Evolutionary conservation across 768 basidiomycete genomes (phyloP), one percentile per base, ranked within the genome.

Genomic region (Auriscalpium vulgare): DNA sequence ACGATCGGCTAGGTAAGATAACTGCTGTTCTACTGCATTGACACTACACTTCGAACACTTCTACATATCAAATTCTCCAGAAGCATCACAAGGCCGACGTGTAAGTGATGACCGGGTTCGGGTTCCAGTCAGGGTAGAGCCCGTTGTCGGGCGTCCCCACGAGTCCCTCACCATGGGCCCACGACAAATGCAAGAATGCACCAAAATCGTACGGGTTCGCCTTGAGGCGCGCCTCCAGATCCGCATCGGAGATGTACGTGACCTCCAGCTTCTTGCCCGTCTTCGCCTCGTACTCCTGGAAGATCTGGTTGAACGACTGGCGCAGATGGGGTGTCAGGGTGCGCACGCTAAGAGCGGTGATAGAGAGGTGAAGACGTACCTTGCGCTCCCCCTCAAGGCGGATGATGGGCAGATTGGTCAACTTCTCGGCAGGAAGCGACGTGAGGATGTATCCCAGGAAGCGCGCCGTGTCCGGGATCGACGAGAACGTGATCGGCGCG

Each of bases 61-160:
- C 3, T 21, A 21, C 21, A 21, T 21, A 3, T 1, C 21, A 21
- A 21, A 21, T 3, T 3, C 21, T 21, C 21, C 21, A 21, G 21
- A 21, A 21, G 3, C 21, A 21, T 21, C 21, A 21, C 21, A 21
- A 21, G 21, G 21, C 21, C 21, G 21, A 21, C 21, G 21, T 21
- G 21, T 21, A 21, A 21, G 21, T 3, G 29, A 61, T 13, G 21
- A 64, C 60, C 38, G 55, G 59, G 17, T 53, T 59, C 23, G 63
- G 63, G 29, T 65, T 65, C 59, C 59, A 65, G 16, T 50, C 60
- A 4, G 63, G 63, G 34, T 37, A 63, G 16, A 58, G 38, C 10
- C 34, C 55, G 47, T 63, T 62, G 44, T 60, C 53, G 1, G 53
- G 37, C 35, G 51, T 44, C 1, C 58, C 61, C 1, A 60, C 56